Conservation (phyloP, 495 filamentous ascomycete genomes). For the Trichocladium antarcticum region DNA sequence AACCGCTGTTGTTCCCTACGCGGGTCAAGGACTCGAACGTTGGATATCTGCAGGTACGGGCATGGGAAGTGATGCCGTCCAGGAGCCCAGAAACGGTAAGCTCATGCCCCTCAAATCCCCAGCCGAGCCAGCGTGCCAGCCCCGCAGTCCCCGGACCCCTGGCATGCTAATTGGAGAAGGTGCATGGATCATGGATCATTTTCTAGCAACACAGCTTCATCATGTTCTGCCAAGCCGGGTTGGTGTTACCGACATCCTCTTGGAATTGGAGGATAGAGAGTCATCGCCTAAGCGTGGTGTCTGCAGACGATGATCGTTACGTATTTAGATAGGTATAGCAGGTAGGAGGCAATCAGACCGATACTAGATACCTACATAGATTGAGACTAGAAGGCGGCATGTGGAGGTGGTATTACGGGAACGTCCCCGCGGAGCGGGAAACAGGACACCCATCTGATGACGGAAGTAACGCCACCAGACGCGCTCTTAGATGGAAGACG, state of each 20-base stretch:
- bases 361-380: too few species aligned
- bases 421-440: too few species aligned
- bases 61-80: not conserved
- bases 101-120: not conserved
- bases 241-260: constrained; percentile 8
- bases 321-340: not conserved
- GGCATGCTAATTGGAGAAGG: not conserved
- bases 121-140: too few species aligned
- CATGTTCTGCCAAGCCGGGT: constrained; percentile 13
- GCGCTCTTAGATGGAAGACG: too few species aligned
- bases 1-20: too few species aligned
- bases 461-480: too few species aligned
- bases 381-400: too few species aligned
- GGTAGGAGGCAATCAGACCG: constrained; percentile 18
- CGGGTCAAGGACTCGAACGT: not conserved
- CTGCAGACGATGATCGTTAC: not conserved
- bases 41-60: not conserved
- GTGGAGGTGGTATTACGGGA: too few species aligned
- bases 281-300: constrained; percentile 5
- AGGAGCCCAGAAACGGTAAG: not conserved
- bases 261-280: constrained; percentile 4
- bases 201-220: not conserved
- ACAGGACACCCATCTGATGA: too few species aligned
- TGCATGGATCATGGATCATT: constrained; percentile 12
- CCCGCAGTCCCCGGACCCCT: constrained; percentile 8